Base-by-base conservation (phyloP, 148 eudicot species). In the Cornus florida region DNA sequence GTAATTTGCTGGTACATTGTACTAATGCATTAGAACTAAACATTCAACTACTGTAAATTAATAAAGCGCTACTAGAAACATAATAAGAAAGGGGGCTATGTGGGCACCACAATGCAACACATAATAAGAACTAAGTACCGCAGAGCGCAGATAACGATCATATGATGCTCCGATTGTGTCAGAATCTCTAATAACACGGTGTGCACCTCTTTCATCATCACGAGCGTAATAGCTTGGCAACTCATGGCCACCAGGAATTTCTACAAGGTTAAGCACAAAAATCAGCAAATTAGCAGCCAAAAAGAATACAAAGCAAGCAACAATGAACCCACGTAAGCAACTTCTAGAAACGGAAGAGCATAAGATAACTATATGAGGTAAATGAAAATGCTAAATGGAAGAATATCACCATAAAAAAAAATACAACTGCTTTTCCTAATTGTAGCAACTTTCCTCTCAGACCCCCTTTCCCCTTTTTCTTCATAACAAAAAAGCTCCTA, bases 91-190 rank as follows among this genome's bases (percentile, higher is more conserved):
- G 35, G 5, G 5, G 3, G 69, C 33, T 33, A 67, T 16, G 19
- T 31, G 6, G 3, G 24, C 23, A 50, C 31, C 35, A 12, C 23
- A 39, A 57, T n/a, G 19, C 16, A 60, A 78, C 31, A 79, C 10
- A 80, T 13, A 50, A 60, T 24, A 31, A 32, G 57, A 62, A 64
- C 41, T 50, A 75, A 7, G 6, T 89, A 94, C 94, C 86, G 86
- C 22, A 11, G 86, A 79, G 22, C 88, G 93, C 24, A 94, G 75
- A 81, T 90, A 94, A 73, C 86, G 89, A 71, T 89, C 93, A 75
- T 94, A 94, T 39, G 94, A 89, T 72, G 92, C 92, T 78, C 89
- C 89, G 74, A 91, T 85, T 50, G 93, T 65, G 12, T 92, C 90
- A 16, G 86, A 79, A 79, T 89, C 94, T 85, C 86, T 85, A 24